These are phyloP conservation scores for Xanthoconium separans DNA, from an alignment of 1,284 basidiomycete genomes.

Conservation along the genomic window DNA sequence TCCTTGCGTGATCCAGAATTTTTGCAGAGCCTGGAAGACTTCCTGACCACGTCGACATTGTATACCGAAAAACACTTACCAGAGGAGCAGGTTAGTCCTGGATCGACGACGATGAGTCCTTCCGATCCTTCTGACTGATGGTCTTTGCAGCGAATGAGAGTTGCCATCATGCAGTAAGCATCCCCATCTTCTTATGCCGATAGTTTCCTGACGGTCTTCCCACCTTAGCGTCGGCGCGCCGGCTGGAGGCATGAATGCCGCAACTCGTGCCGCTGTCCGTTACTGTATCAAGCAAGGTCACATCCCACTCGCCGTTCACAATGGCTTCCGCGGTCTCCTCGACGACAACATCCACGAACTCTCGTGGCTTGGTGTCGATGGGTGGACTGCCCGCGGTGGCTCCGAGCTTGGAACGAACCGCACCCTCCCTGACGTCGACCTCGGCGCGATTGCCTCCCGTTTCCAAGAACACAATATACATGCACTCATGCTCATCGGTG, in stretches of 20 bases:
- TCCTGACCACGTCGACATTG: conserved; percentile 71
- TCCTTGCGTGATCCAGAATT: conserved; percentile 83
- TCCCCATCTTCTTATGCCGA: too few species aligned
- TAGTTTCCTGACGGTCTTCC: too few species aligned
- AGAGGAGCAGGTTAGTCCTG: conserved; percentile 33
- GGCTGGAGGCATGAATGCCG: conserved; percentile 52
- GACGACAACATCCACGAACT: conserved; percentile 86
- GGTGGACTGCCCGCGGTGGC: conserved; percentile 96
- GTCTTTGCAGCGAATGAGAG: too few species aligned
- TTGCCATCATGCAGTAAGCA: too few species aligned
- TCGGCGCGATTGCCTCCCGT: conserved; percentile 85
- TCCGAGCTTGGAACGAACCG: conserved; percentile 98
- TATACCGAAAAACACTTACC: conserved; percentile 63
- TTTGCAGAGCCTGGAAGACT: conserved; percentile 81
- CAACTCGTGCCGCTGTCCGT: conserved; percentile 92
- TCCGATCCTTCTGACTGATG: too few species aligned
- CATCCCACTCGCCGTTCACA: conserved; percentile 87
- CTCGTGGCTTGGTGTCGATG: conserved; percentile 95
- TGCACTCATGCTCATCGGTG: conserved; percentile 87
- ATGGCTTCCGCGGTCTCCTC: conserved; percentile 92
- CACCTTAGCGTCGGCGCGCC: too few species aligned
- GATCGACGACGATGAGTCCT: too few species aligned
- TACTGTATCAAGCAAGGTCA: conserved; percentile 94
- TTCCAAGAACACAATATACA: conserved; percentile 88
- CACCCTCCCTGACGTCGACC: conserved; percentile 79